Conservation (phyloP, 441 rosid genomes). For the Croton laevigatus region DNA sequence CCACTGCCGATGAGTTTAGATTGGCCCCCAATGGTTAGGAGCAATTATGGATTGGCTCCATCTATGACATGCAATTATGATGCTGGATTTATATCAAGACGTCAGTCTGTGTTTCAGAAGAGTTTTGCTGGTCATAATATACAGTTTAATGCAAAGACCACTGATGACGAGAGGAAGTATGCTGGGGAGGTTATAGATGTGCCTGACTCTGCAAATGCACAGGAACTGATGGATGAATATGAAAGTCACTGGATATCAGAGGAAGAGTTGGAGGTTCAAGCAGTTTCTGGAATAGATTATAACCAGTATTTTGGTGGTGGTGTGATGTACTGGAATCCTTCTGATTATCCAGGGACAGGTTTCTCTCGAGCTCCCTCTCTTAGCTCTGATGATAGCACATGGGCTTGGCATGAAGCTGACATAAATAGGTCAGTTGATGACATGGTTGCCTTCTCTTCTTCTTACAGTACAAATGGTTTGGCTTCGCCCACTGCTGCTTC, state of each 20-base stretch:
- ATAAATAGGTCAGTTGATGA: constrained; percentile 95
- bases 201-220: constrained; percentile 52
- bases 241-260: constrained; percentile 90
- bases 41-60: constrained; percentile 66
- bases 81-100: constrained; percentile 60
- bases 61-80: constrained; percentile 70
- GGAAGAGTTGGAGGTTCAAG: constrained; percentile 85
- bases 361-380: constrained; percentile 96
- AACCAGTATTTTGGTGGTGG: constrained; percentile 97
- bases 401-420: constrained; percentile 99
- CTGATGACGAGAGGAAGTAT: constrained; percentile 51
- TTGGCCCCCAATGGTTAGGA: constrained; percentile 96
- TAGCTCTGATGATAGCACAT: constrained; percentile 97
- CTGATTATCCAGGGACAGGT: constrained; percentile 79
- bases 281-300: constrained; percentile 84
- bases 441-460: constrained; percentile 95
- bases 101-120: constrained; percentile 54
- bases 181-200: constrained; percentile 58
- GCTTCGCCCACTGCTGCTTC: constrained; percentile 93
- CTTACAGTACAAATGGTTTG: constrained; percentile 91
- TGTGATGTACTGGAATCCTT: constrained; percentile 98
- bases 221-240: constrained; percentile 62
- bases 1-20: constrained; percentile 88
- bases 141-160: constrained; percentile 37
- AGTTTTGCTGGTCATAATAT: constrained; percentile 42